Percentiles rank a stretch among this genome's conserved stretches.
Evolutionary conservation across 768 basidiomycete genomes (phyloP).

Genomic region (Russula emetica): DNA sequence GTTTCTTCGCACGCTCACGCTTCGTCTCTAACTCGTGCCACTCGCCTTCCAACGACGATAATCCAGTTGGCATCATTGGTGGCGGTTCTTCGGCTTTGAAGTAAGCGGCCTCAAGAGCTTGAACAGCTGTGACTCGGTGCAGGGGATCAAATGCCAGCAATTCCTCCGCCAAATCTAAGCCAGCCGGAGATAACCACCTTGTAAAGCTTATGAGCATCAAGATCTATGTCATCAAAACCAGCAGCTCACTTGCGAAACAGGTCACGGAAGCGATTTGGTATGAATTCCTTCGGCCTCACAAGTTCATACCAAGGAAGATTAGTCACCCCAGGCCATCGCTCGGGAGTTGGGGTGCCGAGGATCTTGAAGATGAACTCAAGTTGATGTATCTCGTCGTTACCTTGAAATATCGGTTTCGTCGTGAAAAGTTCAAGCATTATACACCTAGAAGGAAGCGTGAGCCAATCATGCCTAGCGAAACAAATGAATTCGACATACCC

Average conservation of each 20-base stretch:
- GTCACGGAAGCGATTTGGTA: slow-evolving; percentile 75
- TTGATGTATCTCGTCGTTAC: slow-evolving; percentile 96
- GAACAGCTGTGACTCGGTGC: slow-evolving; percentile 67
- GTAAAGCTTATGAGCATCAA: background rate
- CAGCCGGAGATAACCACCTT: slow-evolving; percentile 85
- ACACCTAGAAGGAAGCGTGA: slow-evolving; percentile 51
- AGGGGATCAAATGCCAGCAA: slow-evolving; percentile 79
- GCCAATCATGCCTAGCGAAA: slow-evolving; percentile 4
- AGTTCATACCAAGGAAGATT: slow-evolving; percentile 97
- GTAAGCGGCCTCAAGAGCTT: slow-evolving; percentile 80
- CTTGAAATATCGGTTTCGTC: slow-evolving; percentile 96
- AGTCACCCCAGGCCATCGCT: slow-evolving; percentile 77
- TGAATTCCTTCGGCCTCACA: slow-evolving; percentile 78
- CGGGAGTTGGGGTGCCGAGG: slow-evolving; percentile 80
- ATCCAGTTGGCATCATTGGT: slow-evolving; percentile 71
- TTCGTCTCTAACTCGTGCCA: slow-evolving; percentile 99
- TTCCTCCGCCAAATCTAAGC: slow-evolving; percentile 79
- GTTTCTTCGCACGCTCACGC: slow-evolving; percentile 78
- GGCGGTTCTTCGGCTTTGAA: slow-evolving; percentile 76
- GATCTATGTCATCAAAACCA: background rate
- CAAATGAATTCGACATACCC: slow-evolving; percentile 53
- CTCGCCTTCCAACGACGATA: slow-evolving; percentile 82
- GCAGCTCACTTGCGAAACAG: slow-evolving; percentile 75
- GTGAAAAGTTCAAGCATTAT: slow-evolving; percentile 98
- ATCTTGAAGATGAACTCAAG: slow-evolving; percentile 89